Evolutionary conservation across 129 eudicot genomes (phyloP), one percentile per base, ranked within the genome.

Genomic region (Silybum marianum): DNA sequence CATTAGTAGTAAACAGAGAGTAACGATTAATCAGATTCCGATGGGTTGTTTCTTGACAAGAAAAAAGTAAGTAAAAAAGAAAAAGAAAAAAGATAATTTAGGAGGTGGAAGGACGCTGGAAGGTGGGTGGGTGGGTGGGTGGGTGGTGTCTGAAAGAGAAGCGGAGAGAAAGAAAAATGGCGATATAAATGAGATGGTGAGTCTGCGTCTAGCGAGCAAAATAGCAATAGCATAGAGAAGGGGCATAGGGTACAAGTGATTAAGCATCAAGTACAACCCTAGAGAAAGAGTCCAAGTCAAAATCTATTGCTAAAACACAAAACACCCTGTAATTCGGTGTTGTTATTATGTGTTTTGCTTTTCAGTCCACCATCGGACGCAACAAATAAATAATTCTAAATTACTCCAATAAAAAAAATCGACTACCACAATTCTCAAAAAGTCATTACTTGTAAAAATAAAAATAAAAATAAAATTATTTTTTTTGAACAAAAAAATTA

Each of bases 191-290:
- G 9, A 30, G 69, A 46, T 36, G 71, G 28, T 3, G 22, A 22
- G 40, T 71, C 74, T 60, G 13, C 67, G 24, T 5, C 13, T 21
- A 19, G 13, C 16, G 3, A 28, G 30, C 1, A 28, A 28, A 2
- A 26, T 2, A 28, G 30, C 2, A 28, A 28, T 28, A 28, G 30
- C n/a, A 62, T 2, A 19, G 66, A 48, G 22, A 5, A 18, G 75
- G 48, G 81, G 44, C 42, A 42, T 51, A 39, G 51, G 71, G 78
- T 80, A 80, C 77, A 80, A 80, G 72, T 34, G 4, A 62, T 72
- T 23, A 54, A 9, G 83, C 78, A 62, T 39, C 28, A 60, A 62
- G 72, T 72, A 72, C 84, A 60, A 80, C 42, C 42, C 28, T 58
- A 58, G 65, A 54, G 23, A 65, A 65, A 7, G 69, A 28, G 30